Percentiles rank a stretch among this genome's conserved stretches.
Conservation (phyloP, 2,329 filamentous ascomycete species). For the Colletotrichum cereale region DNA sequence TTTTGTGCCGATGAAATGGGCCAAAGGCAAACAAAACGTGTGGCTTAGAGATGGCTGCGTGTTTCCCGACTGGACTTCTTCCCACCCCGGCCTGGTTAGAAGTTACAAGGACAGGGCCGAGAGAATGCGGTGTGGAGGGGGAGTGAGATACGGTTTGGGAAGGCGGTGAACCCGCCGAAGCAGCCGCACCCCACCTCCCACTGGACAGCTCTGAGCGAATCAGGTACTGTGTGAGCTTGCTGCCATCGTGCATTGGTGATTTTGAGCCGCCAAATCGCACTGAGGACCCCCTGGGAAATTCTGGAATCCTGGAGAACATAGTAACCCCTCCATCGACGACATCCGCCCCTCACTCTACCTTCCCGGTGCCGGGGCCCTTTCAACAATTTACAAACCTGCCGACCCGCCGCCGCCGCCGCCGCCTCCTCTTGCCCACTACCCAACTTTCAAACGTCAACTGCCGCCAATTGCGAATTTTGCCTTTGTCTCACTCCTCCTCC, state of each 20-base stretch:
- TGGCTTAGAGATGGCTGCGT: conserved; percentile 15
- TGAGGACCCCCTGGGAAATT: conserved; percentile 39
- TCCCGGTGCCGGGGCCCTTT: conserved; percentile 20
- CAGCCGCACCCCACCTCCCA: neutral
- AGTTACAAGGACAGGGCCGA: conserved; percentile 25
- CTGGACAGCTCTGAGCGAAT: conserved; percentile 5
- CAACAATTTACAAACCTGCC: conserved; percentile 26
- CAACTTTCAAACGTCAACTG: conserved; percentile 28
- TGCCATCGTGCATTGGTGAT: conserved; percentile 31
- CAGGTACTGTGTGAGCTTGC: conserved; percentile 15
- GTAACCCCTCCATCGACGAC: conserved; percentile 40
- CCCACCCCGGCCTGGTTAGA: conserved; percentile 23
- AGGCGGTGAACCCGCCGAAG: conserved; percentile 25
- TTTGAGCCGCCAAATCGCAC: conserved; percentile 34
- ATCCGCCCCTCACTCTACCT: conserved; percentile 30
- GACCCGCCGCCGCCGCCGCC: conserved; percentile 14
- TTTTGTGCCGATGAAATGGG: conserved; percentile 2
- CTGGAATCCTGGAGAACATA: conserved; percentile 43
- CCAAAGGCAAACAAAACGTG: conserved; percentile 26
- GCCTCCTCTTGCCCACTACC: neutral
- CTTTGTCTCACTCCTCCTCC: neutral
- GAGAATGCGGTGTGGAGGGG: neutral
- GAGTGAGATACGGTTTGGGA: neutral
- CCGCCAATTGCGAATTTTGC: conserved; percentile 13
- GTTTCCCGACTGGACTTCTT: conserved; percentile 32